Evolutionary conservation across 768 basidiomycete species (phyloP).

Genomic region (Paxillus rubicundulus): DNA sequence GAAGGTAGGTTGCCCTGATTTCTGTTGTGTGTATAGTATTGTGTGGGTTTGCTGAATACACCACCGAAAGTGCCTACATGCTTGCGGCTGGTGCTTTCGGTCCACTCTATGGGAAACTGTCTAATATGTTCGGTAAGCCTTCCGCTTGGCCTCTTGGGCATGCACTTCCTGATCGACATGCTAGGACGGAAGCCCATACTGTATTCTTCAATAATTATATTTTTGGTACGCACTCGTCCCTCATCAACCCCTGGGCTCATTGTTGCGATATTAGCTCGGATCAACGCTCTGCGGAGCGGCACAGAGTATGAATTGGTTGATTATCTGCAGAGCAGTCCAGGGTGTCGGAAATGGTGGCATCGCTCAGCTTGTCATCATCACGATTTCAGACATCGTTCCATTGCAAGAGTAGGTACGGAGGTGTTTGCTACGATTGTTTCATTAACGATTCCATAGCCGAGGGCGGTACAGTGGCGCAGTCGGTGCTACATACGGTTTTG

Average conservation of each 20-base stretch:
- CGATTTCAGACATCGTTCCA: slow-evolving; percentile 80
- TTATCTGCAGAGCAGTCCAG: slow-evolving; percentile 74
- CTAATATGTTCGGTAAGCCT: slow-evolving; percentile 46
- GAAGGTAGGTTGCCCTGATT: slow-evolving; percentile 44
- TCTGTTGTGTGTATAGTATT: background rate
- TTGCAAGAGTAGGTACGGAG: slow-evolving; percentile 58
- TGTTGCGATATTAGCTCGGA: slow-evolving; percentile 49
- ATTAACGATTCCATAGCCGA: slow-evolving; percentile 43
- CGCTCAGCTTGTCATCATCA: slow-evolving; percentile 73
- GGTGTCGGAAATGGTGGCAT: slow-evolving; percentile 84
- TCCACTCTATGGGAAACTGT: slow-evolving; percentile 77
- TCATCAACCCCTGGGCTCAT: background rate
- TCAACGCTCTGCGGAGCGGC: slow-evolving; percentile 83
- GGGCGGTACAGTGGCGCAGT: slow-evolving; percentile 75
- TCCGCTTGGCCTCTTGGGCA: slow-evolving; percentile 37
- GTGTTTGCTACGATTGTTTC: background rate
- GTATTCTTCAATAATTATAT: slow-evolving; percentile 59
- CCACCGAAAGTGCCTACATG: slow-evolving; percentile 61
- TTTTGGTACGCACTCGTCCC: slow-evolving; percentile 48
- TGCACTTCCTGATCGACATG: slow-evolving; percentile 10
- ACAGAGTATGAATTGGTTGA: slow-evolving; percentile 74
- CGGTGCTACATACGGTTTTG: slow-evolving; percentile 76
- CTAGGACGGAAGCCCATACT: slow-evolving; percentile 66
- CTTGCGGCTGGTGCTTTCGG: slow-evolving; percentile 64
- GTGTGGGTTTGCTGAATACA: background rate